phyloP scores from a whole-genome alignment of 2,329 filamentous ascomycete species.

The Xylaria digitata region DNA sequence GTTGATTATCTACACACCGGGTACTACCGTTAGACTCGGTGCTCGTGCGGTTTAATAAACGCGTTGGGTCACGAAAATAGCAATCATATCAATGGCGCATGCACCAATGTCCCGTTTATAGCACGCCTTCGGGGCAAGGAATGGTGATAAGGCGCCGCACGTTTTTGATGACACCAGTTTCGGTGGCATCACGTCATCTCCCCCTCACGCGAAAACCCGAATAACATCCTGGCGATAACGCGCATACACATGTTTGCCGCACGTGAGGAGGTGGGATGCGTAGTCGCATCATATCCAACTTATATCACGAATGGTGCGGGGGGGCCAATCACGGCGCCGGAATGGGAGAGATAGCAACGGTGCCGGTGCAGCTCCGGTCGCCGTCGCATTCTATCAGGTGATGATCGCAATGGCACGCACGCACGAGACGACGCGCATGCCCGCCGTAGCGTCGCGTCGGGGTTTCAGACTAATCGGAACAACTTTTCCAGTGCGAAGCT shows the following conservation, averaged over 20 bases:
- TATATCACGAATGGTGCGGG: constrained; percentile 37
- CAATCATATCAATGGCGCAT: not conserved
- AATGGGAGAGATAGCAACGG: not conserved
- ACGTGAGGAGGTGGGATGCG: constrained; percentile 28
- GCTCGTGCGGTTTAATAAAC: not conserved
- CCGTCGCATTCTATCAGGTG: constrained; percentile 7
- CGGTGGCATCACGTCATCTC: constrained; percentile 39
- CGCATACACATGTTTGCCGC: not conserved
- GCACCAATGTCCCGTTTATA: not conserved
- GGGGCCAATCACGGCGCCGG: constrained; percentile 36
- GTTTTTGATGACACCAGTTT: constrained; percentile 35
- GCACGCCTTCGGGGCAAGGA: not conserved
- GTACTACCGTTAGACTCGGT: not conserved
- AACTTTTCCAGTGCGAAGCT: not conserved
- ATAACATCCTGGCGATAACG: constrained; percentile 29
- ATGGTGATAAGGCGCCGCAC: constrained; percentile 3
- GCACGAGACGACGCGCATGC: constrained; percentile 29
- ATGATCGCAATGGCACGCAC: constrained; percentile 6
- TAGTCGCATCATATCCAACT: constrained; percentile 32
- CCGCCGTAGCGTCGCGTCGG: not conserved
- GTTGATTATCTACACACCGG: not conserved
- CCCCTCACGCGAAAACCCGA: constrained; percentile 26
- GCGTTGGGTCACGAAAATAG: not conserved
- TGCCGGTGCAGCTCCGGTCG: constrained; percentile 16
- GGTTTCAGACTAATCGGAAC: not conserved